phyloP scores from a whole-genome alignment of 805 yeast genomes.

The Saturnispora serradocipensis region DNA sequence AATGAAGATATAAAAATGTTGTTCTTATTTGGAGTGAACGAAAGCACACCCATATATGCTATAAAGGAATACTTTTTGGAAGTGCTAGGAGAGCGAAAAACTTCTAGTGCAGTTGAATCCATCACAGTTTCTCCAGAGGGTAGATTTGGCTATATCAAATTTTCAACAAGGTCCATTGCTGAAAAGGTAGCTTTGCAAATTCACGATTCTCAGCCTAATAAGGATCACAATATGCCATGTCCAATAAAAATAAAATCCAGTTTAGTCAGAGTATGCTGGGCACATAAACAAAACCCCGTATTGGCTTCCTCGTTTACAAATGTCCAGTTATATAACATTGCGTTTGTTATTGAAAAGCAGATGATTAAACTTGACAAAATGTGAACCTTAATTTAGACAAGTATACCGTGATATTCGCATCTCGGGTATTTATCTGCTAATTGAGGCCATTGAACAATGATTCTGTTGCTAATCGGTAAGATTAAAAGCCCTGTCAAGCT shows the following conservation, averaged over 20 bases:
- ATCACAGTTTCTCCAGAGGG: conserved; percentile 48
- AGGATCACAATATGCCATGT: conserved; percentile 22
- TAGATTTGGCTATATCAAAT: conserved; percentile 56
- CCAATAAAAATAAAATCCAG: conserved; percentile 27
- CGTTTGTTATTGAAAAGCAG: conserved; percentile 42
- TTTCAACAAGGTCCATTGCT: conserved; percentile 40
- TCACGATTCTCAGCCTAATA: conserved; percentile 3
- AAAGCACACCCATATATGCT: conserved; percentile 54
- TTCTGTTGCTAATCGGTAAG: conserved; percentile 63
- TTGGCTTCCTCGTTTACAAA: conserved; percentile 30
- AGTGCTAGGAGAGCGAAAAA: conserved; percentile 13
- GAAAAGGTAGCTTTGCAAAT: conserved; percentile 31
- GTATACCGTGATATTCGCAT: conserved; percentile 69
- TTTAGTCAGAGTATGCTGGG: conserved; percentile 51
- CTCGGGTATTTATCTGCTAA: conserved; percentile 42
- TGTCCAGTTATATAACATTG: conserved; percentile 39
- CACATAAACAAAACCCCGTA: neutral
- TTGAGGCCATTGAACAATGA: conserved; percentile 84
- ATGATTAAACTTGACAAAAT: conserved; percentile 43
- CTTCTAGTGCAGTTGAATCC: conserved; percentile 29
- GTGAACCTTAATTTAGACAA: conserved; percentile 41
- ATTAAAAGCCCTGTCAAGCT: conserved; percentile 72
- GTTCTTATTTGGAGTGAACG: conserved; percentile 67
- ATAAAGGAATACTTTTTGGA: conserved; percentile 42
- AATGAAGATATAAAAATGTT: conserved; percentile 42